Conservation (phyloP, 1,139 yeast species). For the Yamadazyma buinensis region DNA sequence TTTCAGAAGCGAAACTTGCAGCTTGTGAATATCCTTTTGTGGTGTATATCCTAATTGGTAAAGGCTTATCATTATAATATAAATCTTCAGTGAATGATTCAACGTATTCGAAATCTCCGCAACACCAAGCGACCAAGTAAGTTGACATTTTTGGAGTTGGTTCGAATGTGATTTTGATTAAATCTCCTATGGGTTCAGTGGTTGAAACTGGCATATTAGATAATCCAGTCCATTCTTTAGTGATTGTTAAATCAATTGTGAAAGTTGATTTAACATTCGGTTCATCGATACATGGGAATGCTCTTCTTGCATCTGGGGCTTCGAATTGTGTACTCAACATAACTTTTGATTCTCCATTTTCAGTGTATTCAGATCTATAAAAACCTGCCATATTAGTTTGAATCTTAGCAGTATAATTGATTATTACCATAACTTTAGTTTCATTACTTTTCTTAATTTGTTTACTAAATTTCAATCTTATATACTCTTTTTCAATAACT, state of each 20-base stretch:
- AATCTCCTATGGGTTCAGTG: conserved; percentile 9
- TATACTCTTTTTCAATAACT: conserved; percentile 23
- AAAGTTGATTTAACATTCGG: conserved; percentile 75
- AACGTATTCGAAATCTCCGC: conserved; percentile 71
- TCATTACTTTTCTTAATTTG: conserved; percentile 7
- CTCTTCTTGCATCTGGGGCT: conserved; percentile 81
- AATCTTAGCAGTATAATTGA: conserved; percentile 45
- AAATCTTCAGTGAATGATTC: conserved; percentile 42
- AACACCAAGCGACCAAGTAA: conserved; percentile 72
- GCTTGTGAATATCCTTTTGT: conserved; percentile 64
- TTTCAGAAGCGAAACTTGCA: conserved; percentile 61
- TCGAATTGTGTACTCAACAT: conserved; percentile 84
- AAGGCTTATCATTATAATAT: conserved; percentile 46
- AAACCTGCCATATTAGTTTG: conserved; percentile 71
- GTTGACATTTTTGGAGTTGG: conserved; percentile 72
- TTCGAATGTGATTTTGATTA: conserved; percentile 31
- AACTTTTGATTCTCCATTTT: conserved; percentile 56
- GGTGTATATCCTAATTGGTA: conserved; percentile 71
- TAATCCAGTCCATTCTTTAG: conserved; percentile 57
- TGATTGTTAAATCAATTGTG: conserved; percentile 56
- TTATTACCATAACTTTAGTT: conserved; percentile 22
- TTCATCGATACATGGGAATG: conserved; percentile 82
- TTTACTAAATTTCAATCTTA: conserved; percentile 21
- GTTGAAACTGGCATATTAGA: conserved; percentile 64
- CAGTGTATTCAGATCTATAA: conserved; percentile 69